Percentiles rank a stretch among this genome's conserved stretches.
Evolutionary conservation across 805 yeast species (phyloP).

Genomic region (Kodamaea sagamina): DNA sequence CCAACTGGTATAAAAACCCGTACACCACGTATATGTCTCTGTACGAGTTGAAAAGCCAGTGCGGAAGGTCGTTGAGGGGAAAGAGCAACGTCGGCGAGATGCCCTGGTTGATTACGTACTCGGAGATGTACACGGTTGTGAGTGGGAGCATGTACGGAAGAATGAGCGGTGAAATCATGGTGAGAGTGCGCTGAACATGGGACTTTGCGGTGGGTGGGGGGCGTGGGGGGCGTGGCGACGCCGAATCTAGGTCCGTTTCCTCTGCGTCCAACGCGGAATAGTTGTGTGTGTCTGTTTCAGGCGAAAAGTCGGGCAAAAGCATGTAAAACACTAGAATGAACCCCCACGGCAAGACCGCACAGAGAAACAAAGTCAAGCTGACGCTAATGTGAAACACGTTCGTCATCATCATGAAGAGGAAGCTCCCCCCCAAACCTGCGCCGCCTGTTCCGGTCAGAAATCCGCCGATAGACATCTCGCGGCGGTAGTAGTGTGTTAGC

Average conservation of each 20-base stretch:
- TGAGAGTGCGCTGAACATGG: constrained; percentile 18
- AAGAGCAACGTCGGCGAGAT: constrained; percentile 85
- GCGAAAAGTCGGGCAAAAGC: constrained; percentile 13
- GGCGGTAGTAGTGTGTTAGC: constrained; percentile 73
- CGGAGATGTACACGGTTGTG: constrained; percentile 78
- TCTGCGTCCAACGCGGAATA: neutral
- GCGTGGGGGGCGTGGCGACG: too few species aligned
- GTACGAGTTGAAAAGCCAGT: constrained; percentile 54
- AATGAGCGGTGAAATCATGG: constrained; percentile 44
- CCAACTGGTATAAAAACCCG: constrained; percentile 86
- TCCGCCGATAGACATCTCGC: constrained; percentile 63
- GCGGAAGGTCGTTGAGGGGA: constrained; percentile 67
- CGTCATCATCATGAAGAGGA: constrained; percentile 68
- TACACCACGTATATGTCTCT: constrained; percentile 91
- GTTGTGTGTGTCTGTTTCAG: constrained; percentile 7
- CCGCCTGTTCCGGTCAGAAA: constrained; percentile 97
- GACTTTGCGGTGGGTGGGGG: too few species aligned
- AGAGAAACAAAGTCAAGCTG: constrained; percentile 54
- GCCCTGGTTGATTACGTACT: constrained; percentile 89
- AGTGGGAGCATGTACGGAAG: constrained; percentile 82
- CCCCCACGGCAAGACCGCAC: constrained; percentile 54
- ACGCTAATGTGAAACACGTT: constrained; percentile 63
- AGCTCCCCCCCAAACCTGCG: constrained; percentile 87
- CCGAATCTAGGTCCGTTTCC: too few species aligned
- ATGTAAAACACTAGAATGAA: constrained; percentile 38